Conservation (phyloP, 805 yeast species). For the Zygoascus tannicola region DNA sequence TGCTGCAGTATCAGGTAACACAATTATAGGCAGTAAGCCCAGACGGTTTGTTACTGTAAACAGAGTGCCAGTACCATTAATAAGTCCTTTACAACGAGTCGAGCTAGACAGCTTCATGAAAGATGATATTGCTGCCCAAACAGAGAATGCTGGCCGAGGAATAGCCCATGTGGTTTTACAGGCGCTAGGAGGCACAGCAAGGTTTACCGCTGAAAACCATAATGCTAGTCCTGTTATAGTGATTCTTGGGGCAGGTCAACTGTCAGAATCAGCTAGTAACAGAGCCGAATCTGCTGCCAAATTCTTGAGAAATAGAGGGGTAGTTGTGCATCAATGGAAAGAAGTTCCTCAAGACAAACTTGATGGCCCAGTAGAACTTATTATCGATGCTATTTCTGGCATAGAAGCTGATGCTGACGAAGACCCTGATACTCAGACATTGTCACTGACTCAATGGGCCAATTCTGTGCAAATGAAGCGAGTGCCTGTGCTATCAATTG, state of each 20-base stretch:
- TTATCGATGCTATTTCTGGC: conserved; percentile 3
- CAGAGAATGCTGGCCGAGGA: conserved; percentile 64
- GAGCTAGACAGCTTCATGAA: conserved; percentile 59
- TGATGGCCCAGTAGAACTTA: conserved; percentile 2
- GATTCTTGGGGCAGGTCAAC: conserved; percentile 45
- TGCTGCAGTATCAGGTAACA: background rate
- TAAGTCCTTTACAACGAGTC: conserved; percentile 68
- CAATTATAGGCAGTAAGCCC: background rate
- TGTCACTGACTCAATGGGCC: conserved; percentile 1
- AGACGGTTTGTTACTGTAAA: background rate
- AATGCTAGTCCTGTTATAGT: conserved; percentile 74
- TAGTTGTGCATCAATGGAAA: conserved; percentile 19
- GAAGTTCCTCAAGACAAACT: background rate
- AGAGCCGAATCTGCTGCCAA: conserved; percentile 73
- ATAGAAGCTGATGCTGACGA: conserved; percentile 5
- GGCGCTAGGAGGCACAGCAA: conserved; percentile 58
- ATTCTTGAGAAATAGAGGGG: conserved; percentile 64
- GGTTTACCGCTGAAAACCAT: conserved; percentile 58
- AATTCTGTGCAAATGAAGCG: conserved; percentile 1
- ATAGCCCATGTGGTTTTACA: conserved; percentile 49
- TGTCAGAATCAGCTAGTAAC: conserved; percentile 26
- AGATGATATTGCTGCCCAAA: conserved; percentile 44
- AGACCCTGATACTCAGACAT: conserved; percentile 1
- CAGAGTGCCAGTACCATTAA: conserved; percentile 26
- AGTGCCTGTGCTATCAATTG: conserved; percentile 1